Evolutionary conservation across 495 filamentous ascomycete species (phyloP).

Genomic region (Penicillium canariense): DNA sequence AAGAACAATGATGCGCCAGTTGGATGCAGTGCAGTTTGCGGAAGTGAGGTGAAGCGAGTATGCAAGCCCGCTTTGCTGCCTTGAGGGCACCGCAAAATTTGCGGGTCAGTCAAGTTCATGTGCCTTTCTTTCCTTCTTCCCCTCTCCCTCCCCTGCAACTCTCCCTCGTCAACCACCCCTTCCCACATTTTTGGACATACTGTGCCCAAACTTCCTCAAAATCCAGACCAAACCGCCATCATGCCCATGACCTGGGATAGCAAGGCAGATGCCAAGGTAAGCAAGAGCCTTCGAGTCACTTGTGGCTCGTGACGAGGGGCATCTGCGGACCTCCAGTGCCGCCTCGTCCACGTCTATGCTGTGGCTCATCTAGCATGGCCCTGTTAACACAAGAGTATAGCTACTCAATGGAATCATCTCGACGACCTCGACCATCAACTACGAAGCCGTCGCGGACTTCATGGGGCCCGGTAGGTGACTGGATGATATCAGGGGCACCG

Average conservation of each 20-base stretch:
- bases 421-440: not conserved
- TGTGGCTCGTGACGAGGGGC: no score
- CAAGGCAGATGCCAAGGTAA: constrained; percentile 11
- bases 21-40: no score
- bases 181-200: not conserved
- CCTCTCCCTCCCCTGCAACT: not conserved
- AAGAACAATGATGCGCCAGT: no score
- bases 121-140: not conserved
- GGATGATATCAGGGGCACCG: not conserved
- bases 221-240: not conserved
- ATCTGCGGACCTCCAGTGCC: no score
- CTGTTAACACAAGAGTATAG: no score
- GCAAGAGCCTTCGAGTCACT: not conserved
- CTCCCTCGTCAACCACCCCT: no score
- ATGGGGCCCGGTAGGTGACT: constrained; percentile 7
- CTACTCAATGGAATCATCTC: constrained; percentile 2
- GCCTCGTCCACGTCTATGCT: no score
- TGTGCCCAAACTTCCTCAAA: not conserved
- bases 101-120: no score
- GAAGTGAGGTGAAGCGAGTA: no score
- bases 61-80: no score
- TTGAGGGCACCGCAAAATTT: no score
- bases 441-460: not conserved
- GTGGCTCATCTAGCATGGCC: no score
- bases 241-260: constrained; percentile 11